These are phyloP conservation scores for Crucihimalaya himalaica DNA, from an alignment of 345 rosid genomes.

Conservation along the genomic window DNA sequence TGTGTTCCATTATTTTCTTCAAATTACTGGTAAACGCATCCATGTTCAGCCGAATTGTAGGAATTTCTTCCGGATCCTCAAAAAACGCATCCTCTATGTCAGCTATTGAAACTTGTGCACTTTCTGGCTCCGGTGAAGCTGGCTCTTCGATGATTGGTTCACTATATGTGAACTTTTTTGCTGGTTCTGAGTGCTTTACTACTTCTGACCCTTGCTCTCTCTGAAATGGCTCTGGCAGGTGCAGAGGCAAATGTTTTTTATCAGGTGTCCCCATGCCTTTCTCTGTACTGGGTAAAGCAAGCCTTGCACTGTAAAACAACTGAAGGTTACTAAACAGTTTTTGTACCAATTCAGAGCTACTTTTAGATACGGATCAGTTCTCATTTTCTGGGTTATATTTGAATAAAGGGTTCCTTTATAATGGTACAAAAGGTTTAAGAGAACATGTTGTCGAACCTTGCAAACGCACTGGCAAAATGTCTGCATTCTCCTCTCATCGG, in stretches of 20 bases:
- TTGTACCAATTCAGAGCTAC: slow-evolving; percentile 1
- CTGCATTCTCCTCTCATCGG: slow-evolving; percentile 99
- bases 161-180: slow-evolving; percentile 40
- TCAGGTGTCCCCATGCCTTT: slow-evolving; percentile 40
- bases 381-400: neutral
- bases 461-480: slow-evolving; percentile 98
- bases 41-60: slow-evolving; percentile 71
- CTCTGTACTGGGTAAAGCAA: slow-evolving; percentile 79
- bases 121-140: slow-evolving; percentile 70
- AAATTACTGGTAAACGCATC: slow-evolving; percentile 67
- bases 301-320: slow-evolving; percentile 70
- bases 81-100: slow-evolving; percentile 70
- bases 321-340: neutral
- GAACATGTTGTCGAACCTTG: slow-evolving; percentile 60
- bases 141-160: slow-evolving; percentile 91
- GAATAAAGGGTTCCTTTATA: neutral
- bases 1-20: slow-evolving; percentile 66
- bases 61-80: slow-evolving; percentile 81
- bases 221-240: slow-evolving; percentile 46
- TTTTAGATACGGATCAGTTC: neutral
- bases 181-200: slow-evolving; percentile 38
- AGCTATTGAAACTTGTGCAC: slow-evolving; percentile 43
- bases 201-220: slow-evolving; percentile 41
- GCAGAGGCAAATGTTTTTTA: slow-evolving; percentile 51
- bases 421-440: slow-evolving; percentile 1